phyloP scores from a whole-genome alignment of 495 filamentous ascomycete species.

The Hyaloscypha hepaticicola region DNA sequence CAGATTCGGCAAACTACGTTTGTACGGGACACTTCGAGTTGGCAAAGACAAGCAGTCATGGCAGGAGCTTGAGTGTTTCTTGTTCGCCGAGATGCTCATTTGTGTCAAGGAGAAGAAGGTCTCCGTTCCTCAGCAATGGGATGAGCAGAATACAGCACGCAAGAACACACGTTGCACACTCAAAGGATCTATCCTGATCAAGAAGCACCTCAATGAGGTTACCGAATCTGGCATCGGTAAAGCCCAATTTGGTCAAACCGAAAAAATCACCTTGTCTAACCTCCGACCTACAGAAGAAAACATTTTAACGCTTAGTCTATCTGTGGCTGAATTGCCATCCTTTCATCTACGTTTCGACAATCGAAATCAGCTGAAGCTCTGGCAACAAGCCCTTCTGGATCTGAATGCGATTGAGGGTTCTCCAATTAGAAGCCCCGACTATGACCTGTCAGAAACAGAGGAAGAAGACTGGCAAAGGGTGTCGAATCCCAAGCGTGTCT shows the following conservation, averaged over 20 bases:
- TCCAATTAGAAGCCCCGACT: conserved; percentile 64
- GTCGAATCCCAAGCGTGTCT: conserved; percentile 72
- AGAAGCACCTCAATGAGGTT: conserved; percentile 94
- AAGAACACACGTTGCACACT: conserved; percentile 79
- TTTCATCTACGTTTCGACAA: conserved; percentile 94
- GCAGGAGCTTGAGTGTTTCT: conserved; percentile 97
- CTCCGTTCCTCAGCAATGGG: conserved; percentile 54
- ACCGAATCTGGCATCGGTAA: conserved; percentile 54
- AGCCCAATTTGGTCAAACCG: conserved; percentile 25
- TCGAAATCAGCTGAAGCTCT: conserved; percentile 81
- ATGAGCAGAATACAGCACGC: conserved; percentile 53
- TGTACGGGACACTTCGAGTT: conserved; percentile 89
- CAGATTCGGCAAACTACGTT: conserved; percentile 89
- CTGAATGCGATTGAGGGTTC: conserved; percentile 67
- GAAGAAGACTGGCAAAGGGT: conserved; percentile 86
- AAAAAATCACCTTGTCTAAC: conserved; percentile 36
- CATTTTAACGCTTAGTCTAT: conserved; percentile 85
- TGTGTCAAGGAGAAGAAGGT: conserved; percentile 97
- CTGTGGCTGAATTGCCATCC: conserved; percentile 90
- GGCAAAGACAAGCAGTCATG: conserved; percentile 96
- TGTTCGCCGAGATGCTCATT: conserved; percentile 99
- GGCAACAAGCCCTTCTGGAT: conserved; percentile 85
- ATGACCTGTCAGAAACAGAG: conserved; percentile 79
- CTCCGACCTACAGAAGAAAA: conserved; percentile 63
- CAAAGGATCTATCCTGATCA: conserved; percentile 97